Base-by-base conservation (phyloP, 306 rosid genomes). In the Begonia peltatifolia region DNA sequence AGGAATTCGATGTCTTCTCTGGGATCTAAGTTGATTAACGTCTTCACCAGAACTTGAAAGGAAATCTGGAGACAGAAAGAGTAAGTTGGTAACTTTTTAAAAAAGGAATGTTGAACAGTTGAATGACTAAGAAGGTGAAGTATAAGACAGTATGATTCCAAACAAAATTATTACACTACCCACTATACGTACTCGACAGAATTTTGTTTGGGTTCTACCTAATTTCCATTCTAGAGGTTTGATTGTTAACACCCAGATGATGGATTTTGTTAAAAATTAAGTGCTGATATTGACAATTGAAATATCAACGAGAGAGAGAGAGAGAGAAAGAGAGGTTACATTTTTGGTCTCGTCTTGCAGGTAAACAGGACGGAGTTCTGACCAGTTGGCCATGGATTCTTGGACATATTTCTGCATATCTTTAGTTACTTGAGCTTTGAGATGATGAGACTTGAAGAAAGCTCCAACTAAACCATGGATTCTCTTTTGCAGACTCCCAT, bases 391-490 rank as follows among this genome's bases (percentile, higher is more conserved):
- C 95, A 90, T 86, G 16, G 92, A 73, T 75, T 79, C 67, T 62
- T 78, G 63, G 36, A 80, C 81, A 74, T 80, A 78, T 13, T 62
- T 74, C 46, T 83, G 71, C 99, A 86, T 86, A 56, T 86, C 99
- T 53, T 42, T 63, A 36, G 94, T 79, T 52, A 90, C 79, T 77
- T 86, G 99, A 68, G 74, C 79, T 74, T 90, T 90, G 14, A 90
- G 82, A 47, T 63, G 74, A 30, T 83, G 87, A 60, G 99, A 90
- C 74, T 90, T 85, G 71, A 90, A 85, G 82, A 90, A 90, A 62
- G 86, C 75, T 69, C 94, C 94, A 35, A 86, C 67, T 43, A 90
- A 87, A 14, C 99, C 99, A 85, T 90, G 99, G 55, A 90, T 74
- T 70, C 88, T 90, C 84, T 71, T 90, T 30, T 90, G 95, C 22